Evolutionary conservation across 768 basidiomycete genomes (phyloP).

Genomic region (Serendipita sp.): DNA sequence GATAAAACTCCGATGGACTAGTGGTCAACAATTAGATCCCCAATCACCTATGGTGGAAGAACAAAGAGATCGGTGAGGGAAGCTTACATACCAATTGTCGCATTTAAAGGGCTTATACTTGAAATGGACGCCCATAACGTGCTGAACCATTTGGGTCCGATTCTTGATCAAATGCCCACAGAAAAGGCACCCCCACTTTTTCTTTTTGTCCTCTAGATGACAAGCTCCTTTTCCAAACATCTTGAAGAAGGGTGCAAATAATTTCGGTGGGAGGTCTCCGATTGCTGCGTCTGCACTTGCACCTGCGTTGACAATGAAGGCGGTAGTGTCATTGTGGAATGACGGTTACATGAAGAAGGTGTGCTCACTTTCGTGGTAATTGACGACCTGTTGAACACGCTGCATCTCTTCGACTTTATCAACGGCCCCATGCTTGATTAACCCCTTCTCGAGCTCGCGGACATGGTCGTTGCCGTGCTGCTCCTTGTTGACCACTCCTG

Average conservation of each 20-base stretch:
- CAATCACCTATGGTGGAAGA: neutral
- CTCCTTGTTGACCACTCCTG: too few relatives aligned
- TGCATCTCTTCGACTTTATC: too few relatives aligned
- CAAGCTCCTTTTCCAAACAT: too few relatives aligned
- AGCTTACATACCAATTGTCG: neutral
- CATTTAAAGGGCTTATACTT: neutral
- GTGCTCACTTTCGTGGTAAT: too few relatives aligned
- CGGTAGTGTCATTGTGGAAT: neutral
- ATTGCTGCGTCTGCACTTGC: neutral
- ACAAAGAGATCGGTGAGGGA: neutral
- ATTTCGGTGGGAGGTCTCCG: neutral
- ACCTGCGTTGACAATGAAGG: neutral
- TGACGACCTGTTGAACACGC: too few relatives aligned
- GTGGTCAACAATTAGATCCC: neutral
- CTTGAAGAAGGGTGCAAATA: neutral
- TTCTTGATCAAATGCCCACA: neutral
- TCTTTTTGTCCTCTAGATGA: neutral
- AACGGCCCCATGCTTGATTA: too few relatives aligned
- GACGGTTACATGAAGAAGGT: neutral
- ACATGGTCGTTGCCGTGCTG: too few relatives aligned
- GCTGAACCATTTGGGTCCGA: neutral
- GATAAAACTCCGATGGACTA: neutral
- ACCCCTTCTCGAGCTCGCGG: too few relatives aligned
- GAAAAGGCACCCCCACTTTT: neutral
- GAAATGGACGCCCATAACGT: neutral